A percentile compares a stretch with the other conserved stretches of the same genome.
phyloP scores from a whole-genome alignment of 768 basidiomycete species.

The Dendrothele bispora region DNA sequence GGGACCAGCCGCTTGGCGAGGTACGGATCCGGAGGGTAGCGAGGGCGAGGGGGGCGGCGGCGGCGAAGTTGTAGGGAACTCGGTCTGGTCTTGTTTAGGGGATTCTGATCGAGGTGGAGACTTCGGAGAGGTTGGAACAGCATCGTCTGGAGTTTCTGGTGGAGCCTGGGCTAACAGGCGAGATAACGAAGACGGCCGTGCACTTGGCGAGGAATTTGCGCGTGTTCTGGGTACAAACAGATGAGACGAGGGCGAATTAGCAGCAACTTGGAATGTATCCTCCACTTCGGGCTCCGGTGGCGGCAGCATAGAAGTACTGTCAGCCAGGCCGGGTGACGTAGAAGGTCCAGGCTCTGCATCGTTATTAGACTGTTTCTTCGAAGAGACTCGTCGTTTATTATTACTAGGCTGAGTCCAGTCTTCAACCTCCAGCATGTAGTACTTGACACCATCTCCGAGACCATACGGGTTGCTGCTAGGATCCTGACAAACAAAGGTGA shows the following conservation, averaged over 20 bases:
- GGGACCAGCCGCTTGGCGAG: conserved; percentile 34
- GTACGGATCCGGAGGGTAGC: conserved; percentile 30
- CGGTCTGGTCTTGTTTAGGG: conserved; percentile 24
- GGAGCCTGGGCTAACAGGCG: conserved; percentile 76
- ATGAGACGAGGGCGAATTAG: conserved; percentile 66
- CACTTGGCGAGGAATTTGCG: conserved; percentile 65
- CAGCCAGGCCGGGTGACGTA: conserved; percentile 19
- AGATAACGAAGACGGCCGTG: conserved; percentile 78
- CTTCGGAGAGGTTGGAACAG: conserved; percentile 10
- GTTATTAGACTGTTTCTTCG: conserved; percentile 48
- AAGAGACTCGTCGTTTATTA: conserved; percentile 58
- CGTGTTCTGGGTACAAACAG: conserved; percentile 64
- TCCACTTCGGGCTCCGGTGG: conserved; percentile 73
- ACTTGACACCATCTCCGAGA: conserved; percentile 86
- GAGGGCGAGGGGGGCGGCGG: conserved; percentile 38
- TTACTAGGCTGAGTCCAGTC: conserved; percentile 84
- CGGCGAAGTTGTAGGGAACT: conserved; percentile 36
- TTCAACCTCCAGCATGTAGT: conserved; percentile 91
- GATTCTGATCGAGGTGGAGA: conserved; percentile 17
- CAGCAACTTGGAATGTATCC: conserved; percentile 65
- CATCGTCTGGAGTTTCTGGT: conserved; percentile 32
- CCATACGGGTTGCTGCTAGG: conserved; percentile 87
- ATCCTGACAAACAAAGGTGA: conserved; percentile 51
- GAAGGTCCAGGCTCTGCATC: conserved; percentile 33
- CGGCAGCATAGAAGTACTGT: conserved; percentile 44